A percentile compares a stretch with the other conserved stretches of the same genome.
Conservation (phyloP, 177 flowering plant genomes). For the Vitis hybrid region DNA sequence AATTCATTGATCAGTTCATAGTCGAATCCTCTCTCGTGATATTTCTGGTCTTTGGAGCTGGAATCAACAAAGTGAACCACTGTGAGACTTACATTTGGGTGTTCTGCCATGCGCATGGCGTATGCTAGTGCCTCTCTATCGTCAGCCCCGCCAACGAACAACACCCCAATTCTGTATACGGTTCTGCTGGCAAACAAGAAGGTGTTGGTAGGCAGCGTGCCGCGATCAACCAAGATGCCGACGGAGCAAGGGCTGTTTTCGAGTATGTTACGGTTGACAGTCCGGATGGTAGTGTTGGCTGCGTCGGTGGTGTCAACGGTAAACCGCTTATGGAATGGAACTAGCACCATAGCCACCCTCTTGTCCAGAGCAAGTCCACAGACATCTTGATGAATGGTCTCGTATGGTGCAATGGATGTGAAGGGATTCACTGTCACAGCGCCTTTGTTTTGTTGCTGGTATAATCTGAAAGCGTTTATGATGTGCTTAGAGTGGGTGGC, state of each 20-base stretch:
- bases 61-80: conserved; percentile 17
- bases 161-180: conserved; percentile 12
- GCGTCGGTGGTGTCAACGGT: conserved; percentile 4
- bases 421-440: conserved; percentile 17
- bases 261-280: conserved; percentile 27
- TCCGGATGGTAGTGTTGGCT: not conserved
- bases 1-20: conserved; percentile 14
- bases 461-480: conserved; percentile 28
- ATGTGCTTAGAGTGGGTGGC: conserved; percentile 21
- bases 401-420: conserved; percentile 34
- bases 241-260: conserved; percentile 42
- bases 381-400: conserved; percentile 44
- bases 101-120: conserved; percentile 28
- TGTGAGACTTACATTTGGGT: conserved; percentile 20
- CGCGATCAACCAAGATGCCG: conserved; percentile 33
- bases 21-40: conserved; percentile 4
- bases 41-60: not conserved
- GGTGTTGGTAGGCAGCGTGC: not conserved
- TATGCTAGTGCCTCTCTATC: conserved; percentile 44
- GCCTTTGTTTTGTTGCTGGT: conserved; percentile 11
- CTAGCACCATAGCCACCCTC: conserved; percentile 25
- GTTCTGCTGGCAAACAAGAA: not conserved
- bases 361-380: conserved; percentile 39
- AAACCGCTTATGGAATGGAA: conserved; percentile 42
- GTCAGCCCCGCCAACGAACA: conserved; percentile 31